Evolutionary conservation across 257 asterid species (phyloP).

Genomic region (Lantana camara): DNA sequence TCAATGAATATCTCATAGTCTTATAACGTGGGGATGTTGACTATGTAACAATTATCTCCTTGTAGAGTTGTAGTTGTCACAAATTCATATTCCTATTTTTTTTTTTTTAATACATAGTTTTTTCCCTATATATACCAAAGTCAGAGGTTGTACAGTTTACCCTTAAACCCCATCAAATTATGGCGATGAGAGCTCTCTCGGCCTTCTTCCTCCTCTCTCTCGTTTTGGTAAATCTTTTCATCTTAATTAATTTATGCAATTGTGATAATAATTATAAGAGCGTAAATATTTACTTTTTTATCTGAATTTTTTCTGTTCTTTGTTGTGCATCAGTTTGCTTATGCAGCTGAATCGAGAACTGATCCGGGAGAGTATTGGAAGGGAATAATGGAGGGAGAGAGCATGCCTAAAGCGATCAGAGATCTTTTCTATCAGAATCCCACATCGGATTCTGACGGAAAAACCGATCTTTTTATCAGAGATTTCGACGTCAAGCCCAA

Average conservation of each 20-base stretch:
- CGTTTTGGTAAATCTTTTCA: conserved; percentile 27
- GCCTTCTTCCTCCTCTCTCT: conserved; percentile 46
- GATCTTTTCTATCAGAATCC: conserved; percentile 37
- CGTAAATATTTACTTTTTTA: not conserved
- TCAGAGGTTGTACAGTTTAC: conserved; percentile 41
- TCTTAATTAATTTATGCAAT: too few species aligned
- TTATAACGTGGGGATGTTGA: conserved; percentile 41
- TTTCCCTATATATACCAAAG: conserved; percentile 47
- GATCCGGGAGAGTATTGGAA: conserved; percentile 68
- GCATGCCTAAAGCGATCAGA: conserved; percentile 63
- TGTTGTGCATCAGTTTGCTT: conserved; percentile 27
- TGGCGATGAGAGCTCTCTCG: conserved; percentile 30
- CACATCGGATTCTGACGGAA: not conserved
- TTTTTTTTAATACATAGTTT: conserved; percentile 5
- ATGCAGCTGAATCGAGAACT: conserved; percentile 40
- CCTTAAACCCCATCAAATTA: not conserved
- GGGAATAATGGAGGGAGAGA: conserved; percentile 49
- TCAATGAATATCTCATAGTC: conserved; percentile 26
- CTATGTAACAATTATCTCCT: conserved; percentile 28
- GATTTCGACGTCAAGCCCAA: conserved; percentile 52
- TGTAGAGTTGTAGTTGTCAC: too few species aligned
- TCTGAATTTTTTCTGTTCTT: not conserved
- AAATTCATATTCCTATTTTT: not conserved
- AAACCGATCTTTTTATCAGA: conserved; percentile 34
- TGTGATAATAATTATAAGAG: too few species aligned